These are phyloP conservation scores for Salicornia ramosissima DNA, from an alignment of 148 eudicot species.

Conservation along the genomic window DNA sequence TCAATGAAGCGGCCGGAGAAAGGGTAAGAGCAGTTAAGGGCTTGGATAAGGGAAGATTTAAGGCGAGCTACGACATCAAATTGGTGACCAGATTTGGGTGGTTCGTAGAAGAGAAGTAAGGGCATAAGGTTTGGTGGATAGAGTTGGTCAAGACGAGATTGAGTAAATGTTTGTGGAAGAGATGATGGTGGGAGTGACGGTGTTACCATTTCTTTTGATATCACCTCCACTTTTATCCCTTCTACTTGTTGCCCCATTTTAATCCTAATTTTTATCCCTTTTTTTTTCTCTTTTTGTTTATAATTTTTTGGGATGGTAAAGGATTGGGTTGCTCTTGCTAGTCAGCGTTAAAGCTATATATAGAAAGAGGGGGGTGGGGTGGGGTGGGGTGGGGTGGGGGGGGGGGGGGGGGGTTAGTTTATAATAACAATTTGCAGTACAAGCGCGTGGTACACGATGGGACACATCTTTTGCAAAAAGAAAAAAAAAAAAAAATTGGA, in stretches of 20 bases:
- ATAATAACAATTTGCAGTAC: no score
- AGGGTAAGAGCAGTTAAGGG: conserved; percentile 8
- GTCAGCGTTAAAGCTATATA: no score
- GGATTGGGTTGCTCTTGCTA: no score
- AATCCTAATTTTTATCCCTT: no score
- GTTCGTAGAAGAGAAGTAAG: conserved; percentile 32
- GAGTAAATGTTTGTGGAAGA: conserved; percentile 27
- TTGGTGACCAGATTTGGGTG: neutral
- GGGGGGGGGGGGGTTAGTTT: no score
- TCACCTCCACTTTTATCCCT: conserved; percentile 14
- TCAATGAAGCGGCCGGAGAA: neutral
- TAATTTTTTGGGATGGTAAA: no score
- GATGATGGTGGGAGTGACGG: conserved; percentile 45
- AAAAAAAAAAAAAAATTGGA: no score
- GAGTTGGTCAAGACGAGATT: conserved; percentile 39
- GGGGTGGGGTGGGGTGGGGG: no score
- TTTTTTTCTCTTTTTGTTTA: no score
- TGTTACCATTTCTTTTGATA: conserved; percentile 38
- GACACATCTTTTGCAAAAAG: no score
- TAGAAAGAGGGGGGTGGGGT: no score
- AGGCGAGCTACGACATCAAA: neutral
- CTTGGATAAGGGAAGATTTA: neutral
- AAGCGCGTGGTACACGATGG: no score
- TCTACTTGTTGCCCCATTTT: neutral
- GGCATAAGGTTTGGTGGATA: conserved; percentile 28